Conservation (phyloP, 768 basidiomycete species). For the Saitozyma sp. region DNA sequence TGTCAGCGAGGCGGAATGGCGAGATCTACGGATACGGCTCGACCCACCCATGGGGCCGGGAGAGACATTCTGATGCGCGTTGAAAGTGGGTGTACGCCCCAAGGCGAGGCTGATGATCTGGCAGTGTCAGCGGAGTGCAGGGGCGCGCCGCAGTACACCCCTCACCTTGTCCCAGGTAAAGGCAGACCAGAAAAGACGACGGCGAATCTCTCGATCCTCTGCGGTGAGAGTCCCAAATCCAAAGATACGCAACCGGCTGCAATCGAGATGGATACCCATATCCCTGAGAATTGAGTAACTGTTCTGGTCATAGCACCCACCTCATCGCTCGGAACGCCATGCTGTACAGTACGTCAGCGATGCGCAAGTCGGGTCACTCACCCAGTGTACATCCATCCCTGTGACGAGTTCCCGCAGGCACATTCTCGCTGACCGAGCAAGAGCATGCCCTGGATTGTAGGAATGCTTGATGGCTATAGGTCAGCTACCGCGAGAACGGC, state of each 20-base stretch:
- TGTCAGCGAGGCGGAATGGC: no score
- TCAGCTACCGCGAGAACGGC: background rate
- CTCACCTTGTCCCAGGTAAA: constrained; percentile 31
- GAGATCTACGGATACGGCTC: no score
- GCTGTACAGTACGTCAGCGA: constrained; percentile 18
- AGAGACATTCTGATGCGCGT: constrained; percentile 24
- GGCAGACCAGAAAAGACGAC: constrained; percentile 28
- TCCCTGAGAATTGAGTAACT: constrained; percentile 13
- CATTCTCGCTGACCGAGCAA: constrained; percentile 27
- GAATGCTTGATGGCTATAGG: constrained; percentile 22
- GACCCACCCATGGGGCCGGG: constrained; percentile 30
- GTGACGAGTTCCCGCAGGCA: constrained; percentile 15
- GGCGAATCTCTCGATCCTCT: constrained; percentile 26
- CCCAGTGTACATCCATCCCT: constrained; percentile 34
- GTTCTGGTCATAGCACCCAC: constrained; percentile 7
- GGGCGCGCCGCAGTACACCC: background rate
- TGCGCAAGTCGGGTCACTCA: constrained; percentile 1
- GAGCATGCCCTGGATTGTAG: constrained; percentile 27
- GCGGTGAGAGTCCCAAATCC: constrained; percentile 24
- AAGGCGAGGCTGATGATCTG: constrained; percentile 25
- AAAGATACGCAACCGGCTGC: constrained; percentile 23
- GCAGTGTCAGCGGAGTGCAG: background rate
- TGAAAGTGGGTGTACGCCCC: constrained; percentile 27
- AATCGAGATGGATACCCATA: constrained; percentile 28
- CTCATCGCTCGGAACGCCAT: constrained; percentile 28